phyloP scores from a whole-genome alignment of 495 filamentous ascomycete genomes.

The Neurospora hispaniola region DNA sequence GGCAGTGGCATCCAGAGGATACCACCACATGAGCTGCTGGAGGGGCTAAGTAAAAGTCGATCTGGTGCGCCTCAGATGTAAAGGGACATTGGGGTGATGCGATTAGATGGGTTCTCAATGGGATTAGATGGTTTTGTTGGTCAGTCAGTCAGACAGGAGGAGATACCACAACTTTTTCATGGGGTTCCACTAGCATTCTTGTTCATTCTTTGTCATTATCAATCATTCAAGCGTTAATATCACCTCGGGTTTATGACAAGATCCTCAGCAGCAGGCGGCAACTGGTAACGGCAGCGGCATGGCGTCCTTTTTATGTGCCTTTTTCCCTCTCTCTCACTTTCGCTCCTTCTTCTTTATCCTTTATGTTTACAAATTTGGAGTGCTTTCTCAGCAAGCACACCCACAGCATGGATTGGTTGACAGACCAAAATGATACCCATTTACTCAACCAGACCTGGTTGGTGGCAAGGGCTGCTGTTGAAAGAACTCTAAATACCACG shows the following conservation, averaged over 20 bases:
- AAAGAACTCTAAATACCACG: background rate
- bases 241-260: background rate
- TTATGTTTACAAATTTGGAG: background rate
- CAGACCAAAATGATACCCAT: background rate
- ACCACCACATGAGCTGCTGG: constrained; percentile 73
- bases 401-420: background rate
- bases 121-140: background rate
- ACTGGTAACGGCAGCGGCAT: background rate
- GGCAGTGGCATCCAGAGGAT: constrained; percentile 66
- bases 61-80: constrained; percentile 33
- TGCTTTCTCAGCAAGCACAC: background rate
- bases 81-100: background rate
- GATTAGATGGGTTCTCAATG: background rate
- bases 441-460: background rate
- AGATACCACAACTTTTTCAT: background rate
- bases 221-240: background rate
- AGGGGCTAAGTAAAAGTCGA: constrained; percentile 29
- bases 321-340: background rate
- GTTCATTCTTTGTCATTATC: background rate
- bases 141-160: background rate
- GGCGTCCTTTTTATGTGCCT: background rate
- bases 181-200: background rate
- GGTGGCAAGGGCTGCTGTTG: background rate
- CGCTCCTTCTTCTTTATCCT: background rate
- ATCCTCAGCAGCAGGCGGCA: background rate